These are phyloP conservation scores for Misopates orontium DNA, from an alignment of 257 asterid genomes.

Conservation along the genomic window DNA sequence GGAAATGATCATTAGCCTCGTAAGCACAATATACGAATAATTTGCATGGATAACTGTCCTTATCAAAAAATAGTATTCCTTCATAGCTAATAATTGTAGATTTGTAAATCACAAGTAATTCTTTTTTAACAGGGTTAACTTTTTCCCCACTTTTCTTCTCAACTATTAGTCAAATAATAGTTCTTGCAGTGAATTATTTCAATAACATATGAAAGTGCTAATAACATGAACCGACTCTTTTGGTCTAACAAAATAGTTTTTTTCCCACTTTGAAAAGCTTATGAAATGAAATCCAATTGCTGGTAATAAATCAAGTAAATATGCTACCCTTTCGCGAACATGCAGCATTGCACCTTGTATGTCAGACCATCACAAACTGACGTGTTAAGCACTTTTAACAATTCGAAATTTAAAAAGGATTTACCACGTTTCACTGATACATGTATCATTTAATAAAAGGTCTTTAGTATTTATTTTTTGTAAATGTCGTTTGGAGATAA, in stretches of 20 bases:
- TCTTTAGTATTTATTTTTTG: no score
- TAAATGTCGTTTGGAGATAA: no score
- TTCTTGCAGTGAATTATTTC: not conserved
- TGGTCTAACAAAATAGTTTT: not conserved
- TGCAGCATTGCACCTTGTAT: slow-evolving; percentile 8
- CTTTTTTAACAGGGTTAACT: no score
- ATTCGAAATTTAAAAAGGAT: no score
- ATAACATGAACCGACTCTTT: not conserved
- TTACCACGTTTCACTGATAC: no score
- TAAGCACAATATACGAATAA: not conserved
- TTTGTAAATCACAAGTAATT: not conserved
- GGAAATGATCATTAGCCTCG: slow-evolving; percentile 11
- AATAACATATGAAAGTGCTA: not conserved
- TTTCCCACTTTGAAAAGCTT: not conserved
- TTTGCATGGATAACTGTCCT: no score
- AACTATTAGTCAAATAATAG: not conserved
- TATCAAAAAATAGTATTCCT: no score
- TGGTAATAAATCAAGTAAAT: slow-evolving; percentile 3
- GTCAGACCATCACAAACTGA: slow-evolving; percentile 18
- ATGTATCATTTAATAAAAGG: no score
- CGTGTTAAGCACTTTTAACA: not conserved
- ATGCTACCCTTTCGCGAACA: not conserved
- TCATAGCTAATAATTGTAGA: no score
- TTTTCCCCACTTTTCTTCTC: no score
- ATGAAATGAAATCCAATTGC: slow-evolving; percentile 23